Conservation (phyloP, 1,139 yeast species). For the Candida freyschussii region DNA sequence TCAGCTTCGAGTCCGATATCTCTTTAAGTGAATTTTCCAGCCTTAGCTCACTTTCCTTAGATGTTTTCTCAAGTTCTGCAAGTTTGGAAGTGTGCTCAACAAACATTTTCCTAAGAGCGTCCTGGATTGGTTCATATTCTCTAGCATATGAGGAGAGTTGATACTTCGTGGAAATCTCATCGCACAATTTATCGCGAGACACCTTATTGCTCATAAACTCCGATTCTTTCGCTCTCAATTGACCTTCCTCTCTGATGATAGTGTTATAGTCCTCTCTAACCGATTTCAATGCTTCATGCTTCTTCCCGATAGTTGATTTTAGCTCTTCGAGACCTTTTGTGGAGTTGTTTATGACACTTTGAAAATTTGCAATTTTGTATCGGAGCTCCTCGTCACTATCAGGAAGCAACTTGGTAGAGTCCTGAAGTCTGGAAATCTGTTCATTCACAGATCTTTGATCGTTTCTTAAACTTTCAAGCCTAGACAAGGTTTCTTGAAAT, state of each 20-base stretch:
- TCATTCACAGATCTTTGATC: conserved; percentile 41
- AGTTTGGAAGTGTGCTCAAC: conserved; percentile 9
- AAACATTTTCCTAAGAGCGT: conserved; percentile 13
- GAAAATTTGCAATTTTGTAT: conserved; percentile 50
- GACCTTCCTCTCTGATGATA: conserved; percentile 51
- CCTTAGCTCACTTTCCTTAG: conserved; percentile 24
- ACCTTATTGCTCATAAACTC: conserved; percentile 31
- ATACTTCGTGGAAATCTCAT: conserved; percentile 1
- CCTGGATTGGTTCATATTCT: conserved; percentile 25
- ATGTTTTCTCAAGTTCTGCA: conserved; percentile 12
- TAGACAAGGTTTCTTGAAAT: conserved; percentile 68
- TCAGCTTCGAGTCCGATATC: conserved; percentile 34
- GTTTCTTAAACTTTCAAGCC: conserved; percentile 52
- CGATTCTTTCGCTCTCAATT: conserved; percentile 45
- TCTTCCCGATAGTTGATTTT: conserved; percentile 17
- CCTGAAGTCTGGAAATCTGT: conserved; percentile 44
- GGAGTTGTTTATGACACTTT: conserved; percentile 38
- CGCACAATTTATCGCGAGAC: conserved; percentile 22
- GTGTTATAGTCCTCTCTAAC: conserved; percentile 37
- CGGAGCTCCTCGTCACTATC: conserved; percentile 49
- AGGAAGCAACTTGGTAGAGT: conserved; percentile 42
- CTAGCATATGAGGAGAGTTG: conserved; percentile 1
- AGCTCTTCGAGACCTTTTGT: conserved; percentile 29
- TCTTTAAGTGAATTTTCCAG: conserved; percentile 25
- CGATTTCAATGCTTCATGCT: conserved; percentile 23